These are phyloP conservation scores for Irpex sp. DNA, from an alignment of 1,284 basidiomycete genomes.

Conservation along the genomic window DNA sequence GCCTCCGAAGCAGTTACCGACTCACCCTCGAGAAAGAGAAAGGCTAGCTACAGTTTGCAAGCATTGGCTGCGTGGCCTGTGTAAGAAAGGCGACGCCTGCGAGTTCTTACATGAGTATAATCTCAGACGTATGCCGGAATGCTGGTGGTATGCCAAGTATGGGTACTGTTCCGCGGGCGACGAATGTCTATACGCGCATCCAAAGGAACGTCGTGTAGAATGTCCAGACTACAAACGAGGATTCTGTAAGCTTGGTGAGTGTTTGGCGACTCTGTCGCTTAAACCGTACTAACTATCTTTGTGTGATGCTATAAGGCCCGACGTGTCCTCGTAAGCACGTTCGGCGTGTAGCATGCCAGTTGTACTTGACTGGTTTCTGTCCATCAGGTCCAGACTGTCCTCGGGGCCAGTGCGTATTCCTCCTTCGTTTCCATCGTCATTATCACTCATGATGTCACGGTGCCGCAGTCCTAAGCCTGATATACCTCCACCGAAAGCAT, in stretches of 20 bases:
- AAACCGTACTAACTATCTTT: constrained; percentile 6
- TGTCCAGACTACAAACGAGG: constrained; percentile 96
- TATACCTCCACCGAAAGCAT: constrained; percentile 69
- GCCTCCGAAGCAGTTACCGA: constrained; percentile 75
- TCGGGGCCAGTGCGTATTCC: constrained; percentile 79
- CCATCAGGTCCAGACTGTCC: constrained; percentile 90
- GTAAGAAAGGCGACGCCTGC: constrained; percentile 98
- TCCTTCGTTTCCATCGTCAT: constrained; percentile 7
- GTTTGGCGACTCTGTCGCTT: constrained; percentile 2
- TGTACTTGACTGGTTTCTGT: constrained; percentile 94
- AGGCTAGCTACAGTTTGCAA: constrained; percentile 96
- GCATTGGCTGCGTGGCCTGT: constrained; percentile 97
- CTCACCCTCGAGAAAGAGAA: constrained; percentile 81
- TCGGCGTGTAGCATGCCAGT: constrained; percentile 85
- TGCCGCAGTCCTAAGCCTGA: constrained; percentile 65
- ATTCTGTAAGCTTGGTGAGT: constrained; percentile 87
- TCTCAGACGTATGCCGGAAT: constrained; percentile 97
- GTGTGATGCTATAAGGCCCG: constrained; percentile 55
- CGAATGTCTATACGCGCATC: constrained; percentile 97
- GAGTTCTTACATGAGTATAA: constrained; percentile 99
- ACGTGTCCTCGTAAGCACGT: constrained; percentile 92
- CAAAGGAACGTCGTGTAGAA: constrained; percentile 90
- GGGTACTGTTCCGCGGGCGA: constrained; percentile 98
- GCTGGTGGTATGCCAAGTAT: constrained; percentile 98
- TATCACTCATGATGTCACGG: constrained; percentile 17